Evolutionary conservation across 1,284 basidiomycete species (phyloP).

Genomic region (Ustilago trichophora): DNA sequence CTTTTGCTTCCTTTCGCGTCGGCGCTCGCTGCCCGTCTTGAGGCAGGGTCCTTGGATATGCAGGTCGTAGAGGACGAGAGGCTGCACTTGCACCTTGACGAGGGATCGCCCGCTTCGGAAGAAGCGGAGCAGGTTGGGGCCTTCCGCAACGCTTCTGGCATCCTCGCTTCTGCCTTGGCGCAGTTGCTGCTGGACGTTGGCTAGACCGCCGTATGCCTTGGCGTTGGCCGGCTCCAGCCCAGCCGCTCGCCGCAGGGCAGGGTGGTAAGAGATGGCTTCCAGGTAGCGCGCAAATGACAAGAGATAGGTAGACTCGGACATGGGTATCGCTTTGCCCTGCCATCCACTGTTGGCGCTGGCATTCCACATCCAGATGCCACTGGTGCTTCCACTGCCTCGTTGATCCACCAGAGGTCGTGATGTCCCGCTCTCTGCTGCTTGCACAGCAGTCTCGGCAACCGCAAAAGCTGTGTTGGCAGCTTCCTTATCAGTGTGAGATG

Average conservation of each 20-base stretch:
- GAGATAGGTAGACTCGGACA: conserved; percentile 58
- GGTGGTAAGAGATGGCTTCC: conserved; percentile 56
- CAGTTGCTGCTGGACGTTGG: conserved; percentile 40
- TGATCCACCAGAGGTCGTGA: conserved; percentile 31
- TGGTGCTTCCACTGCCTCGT: conserved; percentile 19
- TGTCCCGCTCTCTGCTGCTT: conserved; percentile 39
- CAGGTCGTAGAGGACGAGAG: conserved; percentile 47
- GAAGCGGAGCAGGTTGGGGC: conserved; percentile 38
- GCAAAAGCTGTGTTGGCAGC: conserved; percentile 47
- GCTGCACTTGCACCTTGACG: conserved; percentile 52
- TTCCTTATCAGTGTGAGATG: conserved; percentile 45
- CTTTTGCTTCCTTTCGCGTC: conserved; percentile 22
- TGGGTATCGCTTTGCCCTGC: conserved; percentile 36
- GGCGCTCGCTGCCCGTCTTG: conserved; percentile 24
- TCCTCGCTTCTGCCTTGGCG: conserved; percentile 38
- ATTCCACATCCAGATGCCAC: conserved; percentile 55
- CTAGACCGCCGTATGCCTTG: conserved; percentile 32
- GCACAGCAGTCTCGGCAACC: conserved; percentile 51
- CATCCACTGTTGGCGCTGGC: conserved; percentile 46
- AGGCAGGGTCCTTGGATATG: conserved; percentile 54
- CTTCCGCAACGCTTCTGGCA: conserved; percentile 40
- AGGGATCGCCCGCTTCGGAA: conserved; percentile 49
- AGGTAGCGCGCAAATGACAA: conserved; percentile 57
- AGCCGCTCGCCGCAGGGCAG: conserved; percentile 38
- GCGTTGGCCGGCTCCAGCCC: conserved; percentile 32